phyloP scores from a whole-genome alignment of 371 early-diverging fungal species.

The Lichtheimia ramosa region DNA sequence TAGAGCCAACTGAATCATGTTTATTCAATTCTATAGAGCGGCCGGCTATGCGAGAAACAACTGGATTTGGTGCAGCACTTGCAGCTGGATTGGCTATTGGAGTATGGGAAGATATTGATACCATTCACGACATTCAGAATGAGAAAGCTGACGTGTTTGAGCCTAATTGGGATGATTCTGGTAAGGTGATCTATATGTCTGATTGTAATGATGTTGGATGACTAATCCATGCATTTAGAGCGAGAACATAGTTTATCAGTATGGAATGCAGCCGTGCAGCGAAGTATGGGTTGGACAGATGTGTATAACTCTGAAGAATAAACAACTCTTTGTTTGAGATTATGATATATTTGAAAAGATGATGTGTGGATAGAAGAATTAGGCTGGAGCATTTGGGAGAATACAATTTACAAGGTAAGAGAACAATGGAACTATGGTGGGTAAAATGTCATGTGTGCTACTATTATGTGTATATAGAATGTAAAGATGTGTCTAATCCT shows the following conservation, averaged over 20 bases:
- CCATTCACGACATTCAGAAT: conserved; percentile 29
- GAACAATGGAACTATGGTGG: neutral
- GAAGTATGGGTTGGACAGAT: conserved; percentile 25
- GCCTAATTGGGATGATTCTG: conserved; percentile 42
- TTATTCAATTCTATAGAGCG: conserved; percentile 55
- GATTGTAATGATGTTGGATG: too few species aligned
- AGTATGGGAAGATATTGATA: conserved; percentile 60
- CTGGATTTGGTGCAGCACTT: conserved; percentile 92
- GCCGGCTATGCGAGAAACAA: conserved; percentile 90
- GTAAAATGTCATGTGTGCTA: too few species aligned
- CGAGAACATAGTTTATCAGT: conserved; percentile 4
- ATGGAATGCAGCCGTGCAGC: conserved; percentile 21
- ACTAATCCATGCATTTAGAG: neutral
- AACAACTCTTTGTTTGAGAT: neutral
- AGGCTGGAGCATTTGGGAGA: too few species aligned
- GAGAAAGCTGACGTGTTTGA: conserved; percentile 44
- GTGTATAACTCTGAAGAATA: conserved; percentile 13
- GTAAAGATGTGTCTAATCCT: neutral
- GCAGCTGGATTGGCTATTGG: conserved; percentile 88
- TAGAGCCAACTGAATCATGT: neutral
- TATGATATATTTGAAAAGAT: neutral
- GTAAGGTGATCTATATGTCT: conserved; percentile 10
- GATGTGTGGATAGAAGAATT: neutral
- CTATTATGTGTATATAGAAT: neutral
- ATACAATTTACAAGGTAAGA: conserved; percentile 1